These are phyloP conservation scores for Pyrenophora tritici-repentis DNA, from an alignment of 2,329 filamentous ascomycete species.

Conservation along the genomic window DNA sequence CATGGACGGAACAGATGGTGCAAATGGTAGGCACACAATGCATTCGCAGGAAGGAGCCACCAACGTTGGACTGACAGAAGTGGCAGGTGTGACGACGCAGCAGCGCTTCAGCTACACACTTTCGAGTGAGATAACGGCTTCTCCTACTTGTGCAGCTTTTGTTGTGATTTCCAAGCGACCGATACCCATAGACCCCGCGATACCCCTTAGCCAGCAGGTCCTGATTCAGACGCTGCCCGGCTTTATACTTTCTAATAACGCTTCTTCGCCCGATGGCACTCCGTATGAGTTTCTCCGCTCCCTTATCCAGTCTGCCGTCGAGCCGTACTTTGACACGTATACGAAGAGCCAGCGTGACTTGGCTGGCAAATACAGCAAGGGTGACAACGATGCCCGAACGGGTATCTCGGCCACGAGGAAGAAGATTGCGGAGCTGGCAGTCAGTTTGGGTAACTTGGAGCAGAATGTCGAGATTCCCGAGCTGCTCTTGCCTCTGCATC, in stretches of 20 bases:
- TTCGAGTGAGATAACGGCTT: conserved; percentile 79
- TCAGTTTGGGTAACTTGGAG: conserved; percentile 87
- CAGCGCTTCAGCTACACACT: conserved; percentile 74
- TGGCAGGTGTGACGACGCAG: conserved; percentile 46
- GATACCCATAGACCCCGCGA: conserved; percentile 79
- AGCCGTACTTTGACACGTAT: conserved; percentile 96
- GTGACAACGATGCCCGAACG: conserved; percentile 88
- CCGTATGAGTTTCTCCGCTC: conserved; percentile 93
- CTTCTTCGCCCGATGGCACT: conserved; percentile 74
- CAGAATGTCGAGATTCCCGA: conserved; percentile 98
- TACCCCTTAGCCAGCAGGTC: conserved; percentile 85
- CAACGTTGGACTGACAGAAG: conserved; percentile 41
- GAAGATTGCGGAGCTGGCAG: conserved; percentile 90
- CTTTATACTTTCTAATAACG: conserved; percentile 70
- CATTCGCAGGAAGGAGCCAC: conserved; percentile 12
- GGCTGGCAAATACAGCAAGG: conserved; percentile 66
- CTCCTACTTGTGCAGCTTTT: conserved; percentile 79
- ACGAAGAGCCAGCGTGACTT: conserved; percentile 65
- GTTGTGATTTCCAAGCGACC: conserved; percentile 90
- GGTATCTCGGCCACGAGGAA: conserved; percentile 98
- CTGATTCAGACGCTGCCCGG: conserved; percentile 92
- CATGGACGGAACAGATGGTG: conserved; percentile 37
- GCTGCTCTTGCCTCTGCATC: conserved; percentile 83
- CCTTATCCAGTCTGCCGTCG: conserved; percentile 85
- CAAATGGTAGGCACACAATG: conserved; percentile 36